Conservation (phyloP, 257 asterid genomes). For the Echium plantagineum region DNA sequence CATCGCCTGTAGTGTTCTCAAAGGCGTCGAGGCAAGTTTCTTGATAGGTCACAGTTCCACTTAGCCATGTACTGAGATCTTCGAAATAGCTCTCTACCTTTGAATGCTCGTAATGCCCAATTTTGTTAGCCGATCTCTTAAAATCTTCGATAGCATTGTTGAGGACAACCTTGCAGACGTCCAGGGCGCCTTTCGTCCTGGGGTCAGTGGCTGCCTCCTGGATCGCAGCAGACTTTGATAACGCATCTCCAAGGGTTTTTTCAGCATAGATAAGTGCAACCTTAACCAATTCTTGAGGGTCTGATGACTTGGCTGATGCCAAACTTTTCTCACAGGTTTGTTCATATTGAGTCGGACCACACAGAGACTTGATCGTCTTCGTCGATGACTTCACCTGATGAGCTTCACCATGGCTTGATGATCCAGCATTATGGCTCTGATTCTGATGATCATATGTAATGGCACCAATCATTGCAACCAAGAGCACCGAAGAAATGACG, state of each 20-base stretch:
- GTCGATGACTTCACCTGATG: constrained; percentile 5
- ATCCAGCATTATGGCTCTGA: neutral
- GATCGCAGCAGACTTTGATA: constrained; percentile 28
- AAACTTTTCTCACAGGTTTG: constrained; percentile 42
- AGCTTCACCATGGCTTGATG: neutral
- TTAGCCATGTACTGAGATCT: constrained; percentile 49
- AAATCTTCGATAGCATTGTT: constrained; percentile 45
- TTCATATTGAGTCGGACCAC: constrained; percentile 51
- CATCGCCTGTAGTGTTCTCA: constrained; percentile 43
- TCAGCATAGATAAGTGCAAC: constrained; percentile 30
- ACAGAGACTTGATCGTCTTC: constrained; percentile 35
- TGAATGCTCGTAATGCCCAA: constrained; percentile 16
- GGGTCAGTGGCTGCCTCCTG: constrained; percentile 39
- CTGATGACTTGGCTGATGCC: constrained; percentile 29
- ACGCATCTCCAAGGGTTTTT: constrained; percentile 17
- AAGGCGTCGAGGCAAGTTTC: constrained; percentile 71
- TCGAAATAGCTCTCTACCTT: constrained; percentile 16
- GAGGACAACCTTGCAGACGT: constrained; percentile 36
- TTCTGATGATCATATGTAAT: constrained; percentile 15
- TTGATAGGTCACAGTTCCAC: constrained; percentile 50
- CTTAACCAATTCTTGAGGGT: constrained; percentile 47
- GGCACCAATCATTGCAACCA: constrained; percentile 43
- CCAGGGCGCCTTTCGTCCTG: constrained; percentile 33
- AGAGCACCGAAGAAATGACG: constrained; percentile 32
- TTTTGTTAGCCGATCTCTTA: constrained; percentile 19